Base-by-base conservation (phyloP, 1,284 basidiomycete genomes). In the Cryptococcus depauperatus region DNA sequence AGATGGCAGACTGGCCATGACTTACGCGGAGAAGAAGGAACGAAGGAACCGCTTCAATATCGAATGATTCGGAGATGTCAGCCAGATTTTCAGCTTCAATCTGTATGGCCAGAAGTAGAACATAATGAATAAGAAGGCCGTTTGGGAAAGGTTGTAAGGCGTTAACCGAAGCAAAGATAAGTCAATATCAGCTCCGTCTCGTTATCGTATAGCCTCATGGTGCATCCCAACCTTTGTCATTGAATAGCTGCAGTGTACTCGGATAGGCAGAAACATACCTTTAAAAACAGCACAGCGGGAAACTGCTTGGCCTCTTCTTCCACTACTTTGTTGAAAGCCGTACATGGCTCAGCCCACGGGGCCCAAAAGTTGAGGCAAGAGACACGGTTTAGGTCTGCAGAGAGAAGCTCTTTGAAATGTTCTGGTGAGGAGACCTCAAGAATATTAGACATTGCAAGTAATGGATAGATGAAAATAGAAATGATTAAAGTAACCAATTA, bases 331-430 rank as follows among this genome's bases (percentile, higher is more conserved):
- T 88, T 91, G 83, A 92, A 93, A 57, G 82, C 77, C 55, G 77
- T 76, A 74, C 90, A 95, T 32, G 89, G 88, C 54, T 81, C 84
- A 0, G 89, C 91, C 87, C 87, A 95, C 66, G 81, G 76, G 46
- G 91, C 86, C 84, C 89, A 91, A 69, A 95, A 96, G 73, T 86
- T 88, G 62, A 93, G 80, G 32, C 91, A 74, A 5, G 88, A 89
- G 21, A 92, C 77, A 27, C 84, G 76, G 21, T 77, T 72, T 35
- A 95, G 77, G 70, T 95, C 89, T 30, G 70, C 62, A 1, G 81
- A 82, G 39, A 96, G 79, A 7, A 87, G 68, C 13, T 73, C 64
- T 66, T 88, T 81, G 71, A 95, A 87, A 48, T 88, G 78, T 13
- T 77, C 71, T 0, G 85, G 70, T 5, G 83, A 83, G 22, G 72